phyloP scores from a whole-genome alignment of 768 basidiomycete genomes.

The Strobilomyces dryophilus region DNA sequence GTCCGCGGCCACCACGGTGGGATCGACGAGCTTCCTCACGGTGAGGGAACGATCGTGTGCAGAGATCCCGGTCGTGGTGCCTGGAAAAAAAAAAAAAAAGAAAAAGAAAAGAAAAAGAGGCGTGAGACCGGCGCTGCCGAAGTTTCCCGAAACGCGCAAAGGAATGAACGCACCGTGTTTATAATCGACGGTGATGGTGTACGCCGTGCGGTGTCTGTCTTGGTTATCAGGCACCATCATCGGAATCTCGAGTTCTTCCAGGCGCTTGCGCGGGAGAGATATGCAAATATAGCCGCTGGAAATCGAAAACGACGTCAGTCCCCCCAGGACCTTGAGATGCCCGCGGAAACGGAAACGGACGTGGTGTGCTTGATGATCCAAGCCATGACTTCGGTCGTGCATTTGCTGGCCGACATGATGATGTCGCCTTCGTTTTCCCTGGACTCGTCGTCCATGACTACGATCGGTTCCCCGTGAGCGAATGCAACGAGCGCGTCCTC shows the following conservation, averaged over 20 bases:
- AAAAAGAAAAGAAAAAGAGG: too few relatives aligned
- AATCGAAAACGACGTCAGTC: constrained; percentile 7
- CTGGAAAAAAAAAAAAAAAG: constrained; percentile 34
- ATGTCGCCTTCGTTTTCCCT: constrained; percentile 98
- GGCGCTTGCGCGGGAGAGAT: constrained; percentile 69
- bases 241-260: constrained; percentile 75
- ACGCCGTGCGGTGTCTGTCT: constrained; percentile 90
- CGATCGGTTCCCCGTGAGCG: constrained; percentile 79
- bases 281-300: constrained; percentile 91
- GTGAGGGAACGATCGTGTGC: constrained; percentile 93
- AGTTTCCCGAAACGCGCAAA: neutral
- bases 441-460: constrained; percentile 96
- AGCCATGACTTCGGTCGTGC: constrained; percentile 96
- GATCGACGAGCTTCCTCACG: constrained; percentile 73
- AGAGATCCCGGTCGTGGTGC: constrained; percentile 94
- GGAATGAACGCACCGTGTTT: constrained; percentile 55
- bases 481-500: constrained; percentile 78
- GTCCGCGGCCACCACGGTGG: constrained; percentile 51
- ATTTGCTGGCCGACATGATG: constrained; percentile 78
- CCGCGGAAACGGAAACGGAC: constrained; percentile 41
- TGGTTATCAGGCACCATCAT: constrained; percentile 94
- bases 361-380: constrained; percentile 98
- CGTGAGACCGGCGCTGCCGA: neutral
- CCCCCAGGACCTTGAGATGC: too few relatives aligned
- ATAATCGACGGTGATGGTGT: constrained; percentile 94